Base-by-base conservation (phyloP, 1,284 basidiomycete species). In the Amylostereum areolatum region DNA sequence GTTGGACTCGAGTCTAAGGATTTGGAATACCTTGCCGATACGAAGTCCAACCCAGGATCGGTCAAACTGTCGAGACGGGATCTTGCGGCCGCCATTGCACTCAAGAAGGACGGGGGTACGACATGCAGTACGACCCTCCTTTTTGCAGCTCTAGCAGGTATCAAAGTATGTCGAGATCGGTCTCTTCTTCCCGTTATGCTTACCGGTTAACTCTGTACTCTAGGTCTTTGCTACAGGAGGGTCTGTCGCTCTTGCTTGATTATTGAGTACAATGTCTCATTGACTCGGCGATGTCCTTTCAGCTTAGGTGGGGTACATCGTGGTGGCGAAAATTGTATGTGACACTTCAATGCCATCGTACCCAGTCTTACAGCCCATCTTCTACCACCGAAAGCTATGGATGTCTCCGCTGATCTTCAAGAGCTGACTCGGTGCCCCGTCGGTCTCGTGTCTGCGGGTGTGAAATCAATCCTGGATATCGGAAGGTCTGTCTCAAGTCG, bases 401-500 rank as follows among this genome's bases (percentile, higher is more conserved):
- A 99, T 61, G 73, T 99, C 24, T 96, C 92, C n/a, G 92, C 94
- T 6, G 94, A 97, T 64, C 71, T 97, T 11, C 75, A 79, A 25
- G 92, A 96, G 63, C 77, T 97, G 36, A 77, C 88, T 27, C 78
- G 89, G 25, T 93, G 88, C 55, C 85, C 89, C 25, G 89, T 97
- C 50, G 90, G 89, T 6, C 78, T 99, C 35, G 85, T 99, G 25
- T 97, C 95, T 37, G 90, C 94, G 2, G 97, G 97, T 3, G 86
- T 92, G 33, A 99, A 99, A 65, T 94, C 90, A 0, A 98, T 99
- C 56, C 70, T 99, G 46, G 96, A 98, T 66, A 95, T 99, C 54
- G 89, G 90, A 48, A 75, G 79, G 86, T 81, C 18, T 25, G 56
- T 43, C 9, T 11, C 33, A 34, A 35, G 37, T 32, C 12, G 18